Base-by-base conservation (phyloP, 1,284 basidiomycete species). In the Ustilago bromivora region DNA sequence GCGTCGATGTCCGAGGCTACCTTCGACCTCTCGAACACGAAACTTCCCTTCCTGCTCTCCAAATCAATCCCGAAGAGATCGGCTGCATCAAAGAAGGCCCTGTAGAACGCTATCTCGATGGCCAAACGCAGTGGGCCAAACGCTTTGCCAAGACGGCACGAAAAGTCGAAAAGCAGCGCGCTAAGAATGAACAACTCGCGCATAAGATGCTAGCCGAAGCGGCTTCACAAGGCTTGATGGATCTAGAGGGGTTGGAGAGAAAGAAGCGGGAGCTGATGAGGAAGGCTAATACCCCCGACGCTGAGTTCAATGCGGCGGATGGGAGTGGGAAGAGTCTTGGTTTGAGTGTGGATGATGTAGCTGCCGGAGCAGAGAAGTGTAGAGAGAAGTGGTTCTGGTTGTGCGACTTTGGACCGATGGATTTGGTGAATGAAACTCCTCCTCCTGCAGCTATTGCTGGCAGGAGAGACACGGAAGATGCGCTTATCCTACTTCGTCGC, bases 1-100 rank as follows among this genome's bases (percentile, higher is more conserved):
- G 96, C 12, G 91, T 98, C 23, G 91, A 92, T 19, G 91, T 92
- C 4, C 88, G 89, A 28, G 96, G 96, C 8, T 87, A 90, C 8
- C 89, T 94, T 17, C 91, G 95, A 11, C 89, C 92, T 0, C 89
- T 99, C 74, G 95, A 98, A 82, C 88, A 91, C 0, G 89, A 90
- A 68, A 85, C 88, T 1, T 90, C 92, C 54, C 88, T 98, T 0
- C 86, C 88, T 7, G 92, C 91, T 0, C 88, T 96, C 49, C 88
- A 88, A 9, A 86, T 96, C 51, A 89, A 90, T 0, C 85, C 88
- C 0, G 90, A 92, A 28, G 87, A 91, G 54, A 83, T 90, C 10
- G 89, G 89, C 0, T 66, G 86, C 23, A 87, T 90, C 79, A 88
- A 89, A 75, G 88, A 88, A 71, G 88, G 87, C 0, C 87, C 88